Conservation (phyloP, 257 asterid genomes). For the Petunia axillaris region DNA sequence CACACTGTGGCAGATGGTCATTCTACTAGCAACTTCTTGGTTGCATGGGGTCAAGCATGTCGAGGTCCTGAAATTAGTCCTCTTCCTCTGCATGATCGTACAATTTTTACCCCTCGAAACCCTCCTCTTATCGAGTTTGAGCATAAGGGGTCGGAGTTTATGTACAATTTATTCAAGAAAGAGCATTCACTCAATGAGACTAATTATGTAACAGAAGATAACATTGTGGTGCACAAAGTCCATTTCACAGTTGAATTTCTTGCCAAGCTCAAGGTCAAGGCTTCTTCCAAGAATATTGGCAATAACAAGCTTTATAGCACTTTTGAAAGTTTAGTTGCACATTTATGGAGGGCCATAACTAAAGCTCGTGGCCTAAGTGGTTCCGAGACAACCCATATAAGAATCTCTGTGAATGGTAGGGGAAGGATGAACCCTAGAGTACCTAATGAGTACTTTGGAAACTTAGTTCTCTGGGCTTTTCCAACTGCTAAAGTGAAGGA, state of each 20-base stretch:
- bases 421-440: slow-evolving; percentile 57
- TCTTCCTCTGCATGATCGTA: slow-evolving; percentile 54
- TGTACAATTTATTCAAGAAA: slow-evolving; percentile 30
- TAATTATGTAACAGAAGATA: slow-evolving; percentile 31
- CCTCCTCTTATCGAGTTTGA: slow-evolving; percentile 56
- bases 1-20: slow-evolving; percentile 38
- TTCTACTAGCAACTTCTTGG: slow-evolving; percentile 61
- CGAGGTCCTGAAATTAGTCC: slow-evolving; percentile 51
- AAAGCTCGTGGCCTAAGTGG: slow-evolving; percentile 61
- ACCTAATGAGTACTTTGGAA: slow-evolving; percentile 38
- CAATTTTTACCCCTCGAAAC: slow-evolving; percentile 53
- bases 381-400: slow-evolving; percentile 54
- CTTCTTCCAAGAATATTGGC: slow-evolving; percentile 46
- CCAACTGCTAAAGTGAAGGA: slow-evolving; percentile 41
- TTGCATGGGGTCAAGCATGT: slow-evolving; percentile 81
- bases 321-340: slow-evolving; percentile 73
- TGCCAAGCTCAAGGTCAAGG: slow-evolving; percentile 57
- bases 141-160: slow-evolving; percentile 64
- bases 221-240: slow-evolving; percentile 54
- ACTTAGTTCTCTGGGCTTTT: no score
- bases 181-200: slow-evolving; percentile 36
- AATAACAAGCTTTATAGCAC: slow-evolving; percentile 57
- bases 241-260: slow-evolving; percentile 61
- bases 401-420: slow-evolving; percentile 73
- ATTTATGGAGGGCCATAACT: slow-evolving; percentile 71